Evolutionary conservation across 257 asterid genomes (phyloP).

Genomic region (Primulina tabacum): DNA sequence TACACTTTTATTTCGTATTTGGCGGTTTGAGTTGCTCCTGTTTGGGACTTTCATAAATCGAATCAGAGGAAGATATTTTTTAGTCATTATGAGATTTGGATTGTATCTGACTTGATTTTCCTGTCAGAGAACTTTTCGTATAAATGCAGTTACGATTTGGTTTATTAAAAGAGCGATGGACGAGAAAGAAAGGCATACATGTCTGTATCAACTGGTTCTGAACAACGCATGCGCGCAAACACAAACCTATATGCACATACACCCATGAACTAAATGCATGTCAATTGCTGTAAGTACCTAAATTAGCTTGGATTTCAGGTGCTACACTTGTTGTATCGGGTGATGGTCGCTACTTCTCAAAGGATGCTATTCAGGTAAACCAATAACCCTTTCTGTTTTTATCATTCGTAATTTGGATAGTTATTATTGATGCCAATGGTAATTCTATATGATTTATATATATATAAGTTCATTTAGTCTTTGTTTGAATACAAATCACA

Average conservation of each 20-base stretch:
- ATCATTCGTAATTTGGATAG: not conserved
- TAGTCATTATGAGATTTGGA: not conserved
- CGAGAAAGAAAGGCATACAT: too few species aligned
- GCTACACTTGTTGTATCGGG: conserved; percentile 98
- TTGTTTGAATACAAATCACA: not conserved
- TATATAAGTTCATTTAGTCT: too few species aligned
- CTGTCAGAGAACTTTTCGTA: not conserved
- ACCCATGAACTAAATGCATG: not conserved
- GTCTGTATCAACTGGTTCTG: not conserved
- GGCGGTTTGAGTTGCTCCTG: not conserved
- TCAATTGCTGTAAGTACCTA: not conserved
- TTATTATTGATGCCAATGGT: not conserved
- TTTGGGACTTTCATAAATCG: not conserved
- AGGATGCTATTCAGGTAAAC: conserved; percentile 87
- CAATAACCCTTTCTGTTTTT: conserved; percentile 11
- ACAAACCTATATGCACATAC: not conserved
- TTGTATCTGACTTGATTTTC: not conserved
- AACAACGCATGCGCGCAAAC: not conserved
- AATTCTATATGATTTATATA: not conserved
- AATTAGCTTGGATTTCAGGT: conserved; percentile 43
- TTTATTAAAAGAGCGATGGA: too few species aligned
- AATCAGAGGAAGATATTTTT: too few species aligned
- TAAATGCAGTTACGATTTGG: not conserved
- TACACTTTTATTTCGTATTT: not conserved
- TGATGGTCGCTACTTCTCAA: conserved; percentile 94